These are phyloP conservation scores for Aspergillus carbonarius DNA, from an alignment of 2,329 filamentous ascomycete genomes.

Conservation along the genomic window DNA sequence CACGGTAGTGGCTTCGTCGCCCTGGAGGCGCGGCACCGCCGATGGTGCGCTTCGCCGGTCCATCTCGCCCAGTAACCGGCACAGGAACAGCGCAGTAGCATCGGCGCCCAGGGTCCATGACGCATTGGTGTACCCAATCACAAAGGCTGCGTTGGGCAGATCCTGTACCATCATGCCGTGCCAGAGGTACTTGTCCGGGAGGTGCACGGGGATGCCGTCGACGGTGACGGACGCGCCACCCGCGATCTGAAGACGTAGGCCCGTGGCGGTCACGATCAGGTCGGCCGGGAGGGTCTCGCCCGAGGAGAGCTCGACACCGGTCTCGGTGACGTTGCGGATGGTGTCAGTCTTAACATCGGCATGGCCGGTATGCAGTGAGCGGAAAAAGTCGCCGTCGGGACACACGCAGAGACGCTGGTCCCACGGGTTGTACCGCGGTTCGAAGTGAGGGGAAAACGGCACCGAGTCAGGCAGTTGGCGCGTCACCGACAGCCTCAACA, in stretches of 20 bases:
- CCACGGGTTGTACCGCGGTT: slow-evolving; percentile 65
- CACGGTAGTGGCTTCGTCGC: slow-evolving; percentile 17
- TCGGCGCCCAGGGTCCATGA: slow-evolving; percentile 49
- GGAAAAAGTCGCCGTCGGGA: slow-evolving; percentile 61
- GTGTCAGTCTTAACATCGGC: slow-evolving; percentile 56
- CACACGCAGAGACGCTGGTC: slow-evolving; percentile 74
- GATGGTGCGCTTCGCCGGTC: slow-evolving; percentile 25
- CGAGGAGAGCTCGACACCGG: slow-evolving; percentile 50
- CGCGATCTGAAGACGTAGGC: slow-evolving; percentile 42
- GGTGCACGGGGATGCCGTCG: slow-evolving; percentile 37
- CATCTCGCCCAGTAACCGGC: slow-evolving; percentile 37
- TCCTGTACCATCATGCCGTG: slow-evolving; percentile 47
- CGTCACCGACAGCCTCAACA: slow-evolving; percentile 50
- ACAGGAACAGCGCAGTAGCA: slow-evolving; percentile 42
- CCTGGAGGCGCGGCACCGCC: slow-evolving; percentile 30
- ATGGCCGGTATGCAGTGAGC: slow-evolving; percentile 50
- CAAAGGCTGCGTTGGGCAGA: slow-evolving; percentile 42
- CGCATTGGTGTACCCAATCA: slow-evolving; percentile 47
- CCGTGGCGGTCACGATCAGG: slow-evolving; percentile 47
- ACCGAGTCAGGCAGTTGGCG: slow-evolving; percentile 55
- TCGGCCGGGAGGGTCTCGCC: slow-evolving; percentile 44
- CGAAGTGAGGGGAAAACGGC: slow-evolving; percentile 62
- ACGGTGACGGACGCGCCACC: slow-evolving; percentile 38
- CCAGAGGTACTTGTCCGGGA: slow-evolving; percentile 43
- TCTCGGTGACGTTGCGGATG: slow-evolving; percentile 52